Base-by-base conservation (phyloP, 2,329 filamentous ascomycete genomes). In the Calonectria pauciramosa region DNA sequence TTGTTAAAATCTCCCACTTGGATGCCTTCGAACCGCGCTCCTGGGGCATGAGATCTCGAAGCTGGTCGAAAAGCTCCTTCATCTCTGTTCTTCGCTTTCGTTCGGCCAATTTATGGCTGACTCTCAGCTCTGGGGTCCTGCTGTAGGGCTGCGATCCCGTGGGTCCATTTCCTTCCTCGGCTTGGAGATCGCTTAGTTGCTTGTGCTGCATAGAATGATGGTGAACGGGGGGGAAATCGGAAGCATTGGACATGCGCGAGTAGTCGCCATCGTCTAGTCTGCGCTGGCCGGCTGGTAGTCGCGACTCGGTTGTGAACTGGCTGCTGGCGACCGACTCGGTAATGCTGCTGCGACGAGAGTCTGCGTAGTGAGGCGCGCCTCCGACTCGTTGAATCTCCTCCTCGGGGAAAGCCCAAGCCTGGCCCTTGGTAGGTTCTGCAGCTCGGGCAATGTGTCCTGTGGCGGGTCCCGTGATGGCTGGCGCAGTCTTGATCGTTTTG, bases 1-100 rank as follows among this genome's bases (percentile, higher is more conserved):
- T 96, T 3, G 94, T 96, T 20, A 97, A 83, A 64, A 96, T 96
- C 80, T 97, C 95, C 95, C 95, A 97, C 80, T 97, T 97, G 78
- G 94, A 96, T 0, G 95, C 95, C 83, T 97, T 97, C 30, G 93
- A 94, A 1, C 95, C 95, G 20, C 95, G 91, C 80, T 95, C 94
- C 79, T 95, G 94, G 1, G 94, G 94, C 86, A 96, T 93, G 47
- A 95, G 88, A 78, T 94, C 93, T 78, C 95, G 91, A 11, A 97
- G 86, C 79, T 95, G 93, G 78, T 97, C 95, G 81, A 97, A 97
- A 0, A 97, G 86, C 80, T 95, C 93, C 86, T 97, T 97, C 95
- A 97, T 97, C 83, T 97, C 95, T 11, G 94, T 96, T 75, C 95
- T 89, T 49, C 95, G 91, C 86, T 97, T 97, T 47, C 95, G 90